Conservation (phyloP, 2,329 filamentous ascomycete species). For the Rhynchosporium secalis region DNA sequence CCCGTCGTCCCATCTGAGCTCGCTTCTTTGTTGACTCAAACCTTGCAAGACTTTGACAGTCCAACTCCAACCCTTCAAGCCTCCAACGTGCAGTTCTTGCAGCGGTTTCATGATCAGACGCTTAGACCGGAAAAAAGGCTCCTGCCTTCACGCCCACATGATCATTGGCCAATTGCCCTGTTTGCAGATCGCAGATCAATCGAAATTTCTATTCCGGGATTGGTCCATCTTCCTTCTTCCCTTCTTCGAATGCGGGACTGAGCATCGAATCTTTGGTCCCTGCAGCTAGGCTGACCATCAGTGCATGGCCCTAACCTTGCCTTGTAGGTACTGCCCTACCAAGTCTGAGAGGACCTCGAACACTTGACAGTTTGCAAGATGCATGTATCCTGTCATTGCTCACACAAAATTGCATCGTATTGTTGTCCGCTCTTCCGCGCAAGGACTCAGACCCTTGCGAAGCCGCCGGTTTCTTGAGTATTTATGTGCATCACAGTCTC, state of each 20-base stretch:
- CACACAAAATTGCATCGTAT: not conserved
- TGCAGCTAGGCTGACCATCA: conserved; percentile 22
- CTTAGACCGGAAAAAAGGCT: conserved; percentile 18
- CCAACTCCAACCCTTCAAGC: not conserved
- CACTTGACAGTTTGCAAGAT: conserved; percentile 25
- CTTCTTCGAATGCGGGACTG: conserved; percentile 17
- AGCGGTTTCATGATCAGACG: conserved; percentile 24
- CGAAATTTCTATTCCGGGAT: conserved; percentile 18
- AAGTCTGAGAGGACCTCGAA: conserved; percentile 22
- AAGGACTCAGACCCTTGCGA: conserved; percentile 17
- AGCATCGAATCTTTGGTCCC: conserved; percentile 32
- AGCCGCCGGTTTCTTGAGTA: conserved; percentile 10
- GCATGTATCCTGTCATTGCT: not conserved
- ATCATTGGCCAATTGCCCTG: conserved; percentile 35
- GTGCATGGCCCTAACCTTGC: not conserved
- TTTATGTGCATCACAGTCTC: conserved; percentile 25
- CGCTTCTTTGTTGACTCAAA: conserved; percentile 14
- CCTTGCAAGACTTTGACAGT: conserved; percentile 19
- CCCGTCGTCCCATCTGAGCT: conserved; percentile 9
- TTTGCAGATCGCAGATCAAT: conserved; percentile 38
- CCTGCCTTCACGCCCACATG: conserved; percentile 5
- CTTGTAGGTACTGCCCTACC: conserved; percentile 9
- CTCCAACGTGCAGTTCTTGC: not conserved
- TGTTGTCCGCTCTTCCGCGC: not conserved
- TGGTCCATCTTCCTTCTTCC: conserved; percentile 15